A percentile compares a stretch with the other conserved stretches of the same genome.
These are phyloP conservation scores for Aegle marmelos DNA, from an alignment of 345 rosid genomes.

Conservation along the genomic window DNA sequence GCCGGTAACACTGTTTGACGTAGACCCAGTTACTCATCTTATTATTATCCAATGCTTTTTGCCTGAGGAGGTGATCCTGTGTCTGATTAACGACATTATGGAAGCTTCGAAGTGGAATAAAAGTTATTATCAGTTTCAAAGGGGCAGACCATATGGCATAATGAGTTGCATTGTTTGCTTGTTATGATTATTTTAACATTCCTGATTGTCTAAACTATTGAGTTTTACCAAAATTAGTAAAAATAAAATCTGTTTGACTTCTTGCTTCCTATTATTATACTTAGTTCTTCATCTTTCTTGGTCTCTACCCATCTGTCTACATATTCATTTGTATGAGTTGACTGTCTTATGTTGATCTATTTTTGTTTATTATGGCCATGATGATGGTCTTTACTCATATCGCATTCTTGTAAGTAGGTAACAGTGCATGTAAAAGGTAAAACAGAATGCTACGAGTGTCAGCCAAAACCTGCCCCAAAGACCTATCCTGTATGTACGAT, in stretches of 20 bases:
- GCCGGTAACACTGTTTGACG: background rate
- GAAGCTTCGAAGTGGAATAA: background rate
- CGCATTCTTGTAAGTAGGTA: conserved; percentile 48
- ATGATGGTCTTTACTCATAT: conserved; percentile 9
- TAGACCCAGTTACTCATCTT: background rate
- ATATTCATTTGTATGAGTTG: background rate
- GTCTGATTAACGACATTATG: background rate
- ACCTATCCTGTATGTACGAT: conserved; percentile 98
- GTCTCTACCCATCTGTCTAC: background rate
- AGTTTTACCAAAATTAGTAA: background rate
- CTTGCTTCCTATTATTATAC: background rate
- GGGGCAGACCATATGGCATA: background rate
- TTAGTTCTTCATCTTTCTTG: background rate
- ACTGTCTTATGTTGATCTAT: background rate
- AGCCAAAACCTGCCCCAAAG: conserved; percentile 94
- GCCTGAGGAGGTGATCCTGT: background rate
- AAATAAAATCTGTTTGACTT: background rate
- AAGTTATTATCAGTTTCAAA: background rate
- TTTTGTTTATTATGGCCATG: conserved; percentile 14
- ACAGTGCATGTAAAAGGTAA: conserved; percentile 89
- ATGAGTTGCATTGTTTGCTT: too few relatives aligned
- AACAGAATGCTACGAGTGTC: conserved; percentile 97
- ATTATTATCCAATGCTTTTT: background rate
- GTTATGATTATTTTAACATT: background rate
- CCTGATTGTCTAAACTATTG: background rate